phyloP scores from a whole-genome alignment of 805 yeast species.

The Yarrowia deformans region DNA sequence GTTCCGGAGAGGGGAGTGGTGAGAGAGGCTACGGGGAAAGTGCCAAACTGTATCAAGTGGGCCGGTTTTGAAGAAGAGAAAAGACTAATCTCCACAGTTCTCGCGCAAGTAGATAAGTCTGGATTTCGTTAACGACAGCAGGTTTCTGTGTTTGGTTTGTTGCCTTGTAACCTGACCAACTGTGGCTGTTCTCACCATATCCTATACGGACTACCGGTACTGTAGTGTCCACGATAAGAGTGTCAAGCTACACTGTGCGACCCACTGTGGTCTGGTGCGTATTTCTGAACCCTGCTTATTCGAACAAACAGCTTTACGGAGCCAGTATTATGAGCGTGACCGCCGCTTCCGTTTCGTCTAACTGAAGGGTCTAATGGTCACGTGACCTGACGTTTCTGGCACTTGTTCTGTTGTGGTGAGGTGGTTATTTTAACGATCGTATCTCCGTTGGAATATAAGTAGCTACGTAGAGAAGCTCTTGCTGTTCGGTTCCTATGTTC shows the following conservation, averaged over 20 bases:
- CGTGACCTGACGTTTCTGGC: neutral
- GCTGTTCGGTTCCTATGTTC: too few species aligned
- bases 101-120: neutral
- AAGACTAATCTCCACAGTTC: neutral
- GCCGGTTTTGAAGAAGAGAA: neutral
- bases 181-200: neutral
- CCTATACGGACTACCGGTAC: too few species aligned
- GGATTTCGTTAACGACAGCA: too few species aligned
- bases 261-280: too few species aligned
- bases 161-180: neutral
- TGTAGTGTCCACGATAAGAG: too few species aligned
- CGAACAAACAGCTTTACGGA: too few species aligned
- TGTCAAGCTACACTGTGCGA: too few species aligned
- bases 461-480: too few species aligned
- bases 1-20: conserved; percentile 10
- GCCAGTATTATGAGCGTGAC: neutral
- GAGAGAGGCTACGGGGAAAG: neutral
- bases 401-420: too few species aligned
- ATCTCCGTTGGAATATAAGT: too few species aligned
- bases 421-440: too few species aligned
- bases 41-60: conserved; percentile 9
- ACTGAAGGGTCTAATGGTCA: neutral
- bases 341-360: neutral
- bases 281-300: neutral
- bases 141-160: neutral